Base-by-base conservation (phyloP, 2,329 filamentous ascomycete species). In the Exophiala mesophila region DNA sequence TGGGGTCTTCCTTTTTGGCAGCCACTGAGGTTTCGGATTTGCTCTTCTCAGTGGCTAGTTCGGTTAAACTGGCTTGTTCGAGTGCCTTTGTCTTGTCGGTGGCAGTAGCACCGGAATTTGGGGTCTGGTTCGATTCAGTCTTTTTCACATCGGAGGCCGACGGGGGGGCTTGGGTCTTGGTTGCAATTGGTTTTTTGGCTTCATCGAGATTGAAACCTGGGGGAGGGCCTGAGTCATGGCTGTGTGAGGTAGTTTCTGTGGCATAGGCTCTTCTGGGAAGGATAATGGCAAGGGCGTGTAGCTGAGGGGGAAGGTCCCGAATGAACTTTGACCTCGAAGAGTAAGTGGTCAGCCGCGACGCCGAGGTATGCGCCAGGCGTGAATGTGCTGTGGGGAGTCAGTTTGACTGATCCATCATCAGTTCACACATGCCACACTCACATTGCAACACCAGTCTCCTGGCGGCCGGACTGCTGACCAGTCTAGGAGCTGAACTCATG, bases 181-280 rank as follows among this genome's bases (percentile, higher is more conserved):
- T 56, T 12, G 56, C 39, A 35, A 92, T 70, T 9, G 88, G 85
- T 62, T 88, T 90, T 76, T 88, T 90, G 55, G 89, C 89, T 69
- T 88, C 75, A 59, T 90, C 82, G n/a, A 85, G 73, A 61, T 92
- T 89, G 72, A 95, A 96, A 19, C 89, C 89, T 10, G 88, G 89
- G 44, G 89, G 89, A 32, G 88, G 89, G 36, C 77, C 81, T 41
- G 74, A 71, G 38, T 76, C 69, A 15, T 65, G 56, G 33, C 59
- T 59, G 15, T 71, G 67, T 28, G 71, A 67, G 13, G 71, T 72
- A 9, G 75, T 73, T 50, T 82, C 76, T 34, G 79, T 83, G 19
- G 76, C 68, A 50, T 77, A 70, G 48, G 63, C 61, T 43, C 74
- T 66, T 18, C 68, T 66, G 3, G 76, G 74, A 15, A 81, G 61